These are phyloP conservation scores for Phragmites australis DNA, from an alignment of 176 grass and related monocot species.

Conservation along the genomic window DNA sequence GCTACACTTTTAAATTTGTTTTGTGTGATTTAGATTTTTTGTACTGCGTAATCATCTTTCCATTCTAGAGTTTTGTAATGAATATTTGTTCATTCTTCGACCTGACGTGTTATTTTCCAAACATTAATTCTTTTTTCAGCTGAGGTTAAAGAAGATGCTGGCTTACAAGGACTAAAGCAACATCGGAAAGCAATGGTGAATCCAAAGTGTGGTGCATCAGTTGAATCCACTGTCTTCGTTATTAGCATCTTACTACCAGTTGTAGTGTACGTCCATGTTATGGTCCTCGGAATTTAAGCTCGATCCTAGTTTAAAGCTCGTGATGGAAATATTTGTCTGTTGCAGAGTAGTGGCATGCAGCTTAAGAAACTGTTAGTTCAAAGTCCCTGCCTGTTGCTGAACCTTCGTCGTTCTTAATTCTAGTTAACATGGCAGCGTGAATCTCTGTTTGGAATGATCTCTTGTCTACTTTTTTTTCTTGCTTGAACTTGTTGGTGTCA, in stretches of 20 bases:
- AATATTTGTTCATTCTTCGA: not conserved
- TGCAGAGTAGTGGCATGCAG: not conserved
- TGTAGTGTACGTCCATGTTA: too few relatives aligned
- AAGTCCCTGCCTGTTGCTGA: not conserved
- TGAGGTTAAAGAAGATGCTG: slow-evolving; percentile 6
- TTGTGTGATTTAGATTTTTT: not conserved
- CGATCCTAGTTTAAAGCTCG: not conserved
- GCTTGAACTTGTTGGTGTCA: not conserved
- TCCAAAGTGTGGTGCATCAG: not conserved
- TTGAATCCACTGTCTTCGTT: not conserved
- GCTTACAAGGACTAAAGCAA: not conserved
- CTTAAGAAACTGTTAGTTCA: not conserved
- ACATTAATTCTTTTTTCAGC: not conserved
- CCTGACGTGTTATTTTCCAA: not conserved
- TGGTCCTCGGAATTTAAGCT: not conserved
- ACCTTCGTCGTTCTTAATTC: not conserved
- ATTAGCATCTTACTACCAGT: not conserved
- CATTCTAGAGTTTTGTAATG: not conserved
- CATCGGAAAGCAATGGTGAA: not conserved
- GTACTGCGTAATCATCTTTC: not conserved
- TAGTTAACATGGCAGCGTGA: not conserved
- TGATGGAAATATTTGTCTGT: not conserved
- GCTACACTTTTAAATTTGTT: not conserved
- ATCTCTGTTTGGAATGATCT: not conserved
- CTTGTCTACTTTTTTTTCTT: not conserved